phyloP scores from a whole-genome alignment of 768 basidiomycete species.

The Boletus rubescentipes region DNA sequence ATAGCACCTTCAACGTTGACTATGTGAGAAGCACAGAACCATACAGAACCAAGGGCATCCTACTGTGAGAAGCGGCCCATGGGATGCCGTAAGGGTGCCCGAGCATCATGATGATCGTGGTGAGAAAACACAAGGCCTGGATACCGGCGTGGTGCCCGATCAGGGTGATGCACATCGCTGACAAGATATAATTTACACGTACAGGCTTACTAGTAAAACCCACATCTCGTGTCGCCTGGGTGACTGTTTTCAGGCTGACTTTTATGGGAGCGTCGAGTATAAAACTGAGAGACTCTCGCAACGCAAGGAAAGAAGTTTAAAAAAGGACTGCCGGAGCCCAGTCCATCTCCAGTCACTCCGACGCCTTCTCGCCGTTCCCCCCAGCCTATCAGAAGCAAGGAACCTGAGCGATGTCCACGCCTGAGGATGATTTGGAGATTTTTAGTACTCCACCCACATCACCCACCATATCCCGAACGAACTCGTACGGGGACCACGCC shows the following conservation, averaged over 20 bases:
- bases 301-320: not conserved
- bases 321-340: constrained; percentile 7
- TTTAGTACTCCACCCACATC: constrained; percentile 47
- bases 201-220: constrained; percentile 11
- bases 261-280: constrained; percentile 17
- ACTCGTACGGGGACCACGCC: constrained; percentile 13
- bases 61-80: constrained; percentile 24
- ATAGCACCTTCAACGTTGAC: constrained; percentile 8
- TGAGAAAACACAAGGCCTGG: constrained; percentile 19
- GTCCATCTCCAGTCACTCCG: constrained; percentile 1
- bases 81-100: constrained; percentile 5
- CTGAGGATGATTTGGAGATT: constrained; percentile 36
- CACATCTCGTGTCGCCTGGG: constrained; percentile 25
- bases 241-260: constrained; percentile 20
- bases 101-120: constrained; percentile 17
- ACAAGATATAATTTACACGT: constrained; percentile 11
- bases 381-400: constrained; percentile 7
- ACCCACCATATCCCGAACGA: constrained; percentile 30
- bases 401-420: constrained; percentile 29
- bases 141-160: constrained; percentile 18
- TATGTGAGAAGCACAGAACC: constrained; percentile 20
- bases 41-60: constrained; percentile 4
- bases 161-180: constrained; percentile 11
- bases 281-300: constrained; percentile 14
- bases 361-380: constrained; percentile 12